Base-by-base conservation (phyloP, 2,329 filamentous ascomycete genomes). In the Magnaporthiopsis rhizophila region DNA sequence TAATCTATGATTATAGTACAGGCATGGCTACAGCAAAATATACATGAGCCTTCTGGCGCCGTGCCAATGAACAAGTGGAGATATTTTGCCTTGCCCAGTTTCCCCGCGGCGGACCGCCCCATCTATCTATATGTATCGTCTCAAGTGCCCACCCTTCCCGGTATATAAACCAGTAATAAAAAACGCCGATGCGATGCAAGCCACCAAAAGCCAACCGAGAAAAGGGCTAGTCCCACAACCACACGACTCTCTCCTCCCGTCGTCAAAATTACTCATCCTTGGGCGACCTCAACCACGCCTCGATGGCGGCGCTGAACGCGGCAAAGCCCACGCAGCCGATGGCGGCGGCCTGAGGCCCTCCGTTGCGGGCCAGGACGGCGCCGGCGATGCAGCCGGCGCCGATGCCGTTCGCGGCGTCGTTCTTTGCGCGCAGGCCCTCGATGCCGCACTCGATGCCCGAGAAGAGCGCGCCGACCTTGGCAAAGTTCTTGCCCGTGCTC, bases 401-500 rank as follows among this genome's bases (percentile, higher is more conserved):
- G 6, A 95, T 87, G 64, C 92, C 92, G 79, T 99, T 99, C 68
- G 81, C 86, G 36, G 98, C 77, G 75, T 98, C 95, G 77, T 98
- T 97, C 81, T 96, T 97, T 28, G 93, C 95, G 36, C 95, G 85
- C 71, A 91, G 83, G 0, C 93, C 93, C 77, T 99, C 95, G 72
- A 99, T 92, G 68, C 91, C 92, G 80, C 95, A 99, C 79, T 99
- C 95, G 63, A 95, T 96, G 57, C 94, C 94, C 21, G 87, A 85
- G 80, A 96, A 99, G 26, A 98, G 84, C 2, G 91, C 90, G 71
- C 95, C 95, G 62, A 99, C 92, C 70, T 93, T 89, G 67, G 91
- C 94, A 74, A 99, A 99, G 81, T 96, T 98, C 80, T 93, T 95
- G 64, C 93, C 95, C 61, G 89, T 91, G 67, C 87, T 89, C 77